Evolutionary conservation across 768 basidiomycete genomes (phyloP).

Genomic region (Lentinula boryana): DNA sequence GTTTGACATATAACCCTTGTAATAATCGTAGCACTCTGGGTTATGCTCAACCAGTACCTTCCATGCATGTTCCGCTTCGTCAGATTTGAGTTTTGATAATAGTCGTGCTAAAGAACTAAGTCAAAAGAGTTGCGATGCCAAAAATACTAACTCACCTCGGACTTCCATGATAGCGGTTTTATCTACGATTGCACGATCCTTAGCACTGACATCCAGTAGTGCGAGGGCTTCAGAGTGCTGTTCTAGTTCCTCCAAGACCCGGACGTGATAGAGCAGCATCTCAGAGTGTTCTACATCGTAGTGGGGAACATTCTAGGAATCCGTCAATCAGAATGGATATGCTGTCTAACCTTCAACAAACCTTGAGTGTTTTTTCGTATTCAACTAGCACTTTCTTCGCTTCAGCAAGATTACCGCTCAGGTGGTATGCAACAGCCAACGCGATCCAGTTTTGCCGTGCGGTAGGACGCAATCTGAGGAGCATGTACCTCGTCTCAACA

Average conservation of each 20-base stretch:
- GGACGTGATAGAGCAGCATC: conserved; percentile 70
- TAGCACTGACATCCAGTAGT: conserved; percentile 59
- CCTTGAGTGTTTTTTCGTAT: conserved; percentile 70
- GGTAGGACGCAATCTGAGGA: conserved; percentile 76
- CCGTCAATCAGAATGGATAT: not conserved
- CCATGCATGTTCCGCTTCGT: conserved; percentile 81
- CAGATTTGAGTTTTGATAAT: conserved; percentile 56
- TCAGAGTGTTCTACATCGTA: conserved; percentile 85
- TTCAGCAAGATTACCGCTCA: conserved; percentile 68
- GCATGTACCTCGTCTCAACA: conserved; percentile 75
- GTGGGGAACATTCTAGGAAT: conserved; percentile 59
- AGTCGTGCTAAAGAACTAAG: conserved; percentile 55
- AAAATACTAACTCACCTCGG: conserved; percentile 41
- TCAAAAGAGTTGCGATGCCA: conserved; percentile 7
- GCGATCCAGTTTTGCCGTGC: conserved; percentile 87
- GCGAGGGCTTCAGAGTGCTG: conserved; percentile 54
- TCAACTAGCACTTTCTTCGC: conserved; percentile 69
- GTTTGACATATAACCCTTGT: conserved; percentile 62
- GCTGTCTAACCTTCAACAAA: conserved; percentile 19
- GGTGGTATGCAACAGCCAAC: conserved; percentile 82
- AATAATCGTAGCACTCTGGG: conserved; percentile 77
- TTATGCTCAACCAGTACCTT: conserved; percentile 77
- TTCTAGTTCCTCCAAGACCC: conserved; percentile 67
- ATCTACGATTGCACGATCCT: conserved; percentile 65
- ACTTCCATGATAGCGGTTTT: conserved; percentile 60